These are phyloP conservation scores for Penicillium sp. DNA, from an alignment of 2,329 filamentous ascomycete species.

Conservation along the genomic window DNA sequence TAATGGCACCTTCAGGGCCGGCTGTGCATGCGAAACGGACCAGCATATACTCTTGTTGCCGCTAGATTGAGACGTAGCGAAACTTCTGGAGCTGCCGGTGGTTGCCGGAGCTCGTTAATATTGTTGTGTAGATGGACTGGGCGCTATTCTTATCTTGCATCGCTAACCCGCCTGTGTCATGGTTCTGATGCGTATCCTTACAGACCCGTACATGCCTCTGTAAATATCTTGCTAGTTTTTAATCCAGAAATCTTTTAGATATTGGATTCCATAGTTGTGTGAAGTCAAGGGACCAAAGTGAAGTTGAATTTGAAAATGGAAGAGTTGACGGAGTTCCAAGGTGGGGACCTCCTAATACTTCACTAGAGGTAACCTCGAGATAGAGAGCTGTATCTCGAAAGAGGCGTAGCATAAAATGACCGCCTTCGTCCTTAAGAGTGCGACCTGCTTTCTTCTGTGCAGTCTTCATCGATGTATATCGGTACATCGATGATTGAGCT, in stretches of 20 bases:
- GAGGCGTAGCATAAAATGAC: no score
- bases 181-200: background rate
- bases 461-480: no score
- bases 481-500: no score
- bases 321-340: no score
- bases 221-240: background rate
- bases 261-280: no score
- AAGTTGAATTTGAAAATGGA: no score
- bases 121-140: background rate
- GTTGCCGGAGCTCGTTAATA: background rate
- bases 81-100: background rate
- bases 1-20: background rate
- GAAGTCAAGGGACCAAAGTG: no score
- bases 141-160: background rate
- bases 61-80: background rate
- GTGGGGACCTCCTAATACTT: no score
- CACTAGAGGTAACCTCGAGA: no score
- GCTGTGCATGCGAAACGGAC: background rate
- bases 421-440: no score
- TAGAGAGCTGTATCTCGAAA: no score
- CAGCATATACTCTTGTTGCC: background rate
- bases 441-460: no score
- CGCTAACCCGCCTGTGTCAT: background rate
- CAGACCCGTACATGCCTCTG: background rate
- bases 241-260: background rate